Evolutionary conservation across 2,329 filamentous ascomycete genomes (phyloP), one percentile per base, ranked within the genome.

Genomic region (Diaporthe sp.): DNA sequence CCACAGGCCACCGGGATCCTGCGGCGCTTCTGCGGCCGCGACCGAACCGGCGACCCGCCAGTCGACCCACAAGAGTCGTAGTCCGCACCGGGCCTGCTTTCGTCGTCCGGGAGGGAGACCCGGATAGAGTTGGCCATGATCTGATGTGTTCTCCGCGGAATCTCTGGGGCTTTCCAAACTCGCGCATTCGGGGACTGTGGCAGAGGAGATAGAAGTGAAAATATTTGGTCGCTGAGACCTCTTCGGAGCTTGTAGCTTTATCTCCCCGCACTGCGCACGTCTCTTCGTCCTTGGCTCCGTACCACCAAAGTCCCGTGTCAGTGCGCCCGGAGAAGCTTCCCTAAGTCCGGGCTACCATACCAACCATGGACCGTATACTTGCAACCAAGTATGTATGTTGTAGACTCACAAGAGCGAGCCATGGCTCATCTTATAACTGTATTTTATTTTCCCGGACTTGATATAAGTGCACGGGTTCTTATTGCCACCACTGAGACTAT

Each of bases 1-100:
- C 74, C 72, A 19, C 74, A 76, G 27, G 74, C 74, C 25, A 74
- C 69, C 7, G 74, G 72, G 47, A 76, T 73, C 35, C 74, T 74
- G 47, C 72, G 68, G 10, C 74, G 72, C 56, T 76, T 76, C 71
- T 74, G 72, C 32, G 73, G 73, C 13, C 73, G 61, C 55, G 66
- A 30, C 39, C 30, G 66, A 25, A 58, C 58, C 22, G 63, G 55
- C 10, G 69, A 42, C 17, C 58, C 50, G 55, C 44, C 58, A 15
- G 7, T 7, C 25, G 44, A 47, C 44, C 70, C 50, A 51, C 47
- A 47, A 9, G 56, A 47, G 65, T 70, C 30, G 50, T 71, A 58
- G 6, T 65, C 73, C 7, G 50, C 56, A 44, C 51, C 71, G 42
- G 65, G 71, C 58, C 32, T 47, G 25, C 68, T 61, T 37, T 69